These are phyloP conservation scores for Diaporthe citri DNA, from an alignment of 2,329 filamentous ascomycete species.

Conservation along the genomic window DNA sequence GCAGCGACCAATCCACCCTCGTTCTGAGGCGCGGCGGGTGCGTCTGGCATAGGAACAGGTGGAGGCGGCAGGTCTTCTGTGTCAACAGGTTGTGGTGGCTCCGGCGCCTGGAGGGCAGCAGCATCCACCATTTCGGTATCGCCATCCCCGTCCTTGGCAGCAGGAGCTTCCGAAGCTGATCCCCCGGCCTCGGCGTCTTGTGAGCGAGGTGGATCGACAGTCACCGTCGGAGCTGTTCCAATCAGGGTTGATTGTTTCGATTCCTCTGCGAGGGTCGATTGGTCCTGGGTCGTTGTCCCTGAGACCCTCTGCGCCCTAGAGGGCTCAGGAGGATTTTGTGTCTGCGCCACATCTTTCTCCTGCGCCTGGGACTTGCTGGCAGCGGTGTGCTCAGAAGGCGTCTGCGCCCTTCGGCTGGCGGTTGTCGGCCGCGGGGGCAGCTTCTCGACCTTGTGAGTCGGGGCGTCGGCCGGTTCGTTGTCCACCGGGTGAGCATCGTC, in stretches of 20 bases:
- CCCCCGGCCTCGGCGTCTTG: conserved; percentile 38
- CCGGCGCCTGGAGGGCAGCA: conserved; percentile 53
- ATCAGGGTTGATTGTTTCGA: conserved; percentile 59
- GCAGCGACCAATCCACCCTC: conserved; percentile 60
- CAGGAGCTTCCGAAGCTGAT: conserved; percentile 36
- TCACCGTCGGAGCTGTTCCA: conserved; percentile 54
- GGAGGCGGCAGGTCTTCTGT: conserved; percentile 60
- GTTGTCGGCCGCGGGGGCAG: conserved; percentile 67
- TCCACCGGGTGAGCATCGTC: conserved; percentile 69
- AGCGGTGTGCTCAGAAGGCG: conserved; percentile 63
- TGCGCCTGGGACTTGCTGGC: conserved; percentile 56
- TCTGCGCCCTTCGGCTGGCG: conserved; percentile 65
- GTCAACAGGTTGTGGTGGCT: conserved; percentile 37
- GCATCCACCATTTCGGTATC: conserved; percentile 78
- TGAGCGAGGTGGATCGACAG: conserved; percentile 54
- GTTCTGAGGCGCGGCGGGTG: conserved; percentile 51
- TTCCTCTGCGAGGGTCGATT: conserved; percentile 58
- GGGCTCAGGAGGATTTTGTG: conserved; percentile 51
- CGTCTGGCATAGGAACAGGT: conserved; percentile 57
- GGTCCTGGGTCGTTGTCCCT: conserved; percentile 61
- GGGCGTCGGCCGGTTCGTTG: conserved; percentile 65
- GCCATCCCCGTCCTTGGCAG: conserved; percentile 64
- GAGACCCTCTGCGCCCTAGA: conserved; percentile 60
- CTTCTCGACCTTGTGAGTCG: conserved; percentile 68
- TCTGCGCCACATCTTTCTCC: conserved; percentile 62